Evolutionary conservation across 371 early-diverging fungal genomes (phyloP), one percentile per base, ranked within the genome.

Genomic region (Pancytospora epiphaga): DNA sequence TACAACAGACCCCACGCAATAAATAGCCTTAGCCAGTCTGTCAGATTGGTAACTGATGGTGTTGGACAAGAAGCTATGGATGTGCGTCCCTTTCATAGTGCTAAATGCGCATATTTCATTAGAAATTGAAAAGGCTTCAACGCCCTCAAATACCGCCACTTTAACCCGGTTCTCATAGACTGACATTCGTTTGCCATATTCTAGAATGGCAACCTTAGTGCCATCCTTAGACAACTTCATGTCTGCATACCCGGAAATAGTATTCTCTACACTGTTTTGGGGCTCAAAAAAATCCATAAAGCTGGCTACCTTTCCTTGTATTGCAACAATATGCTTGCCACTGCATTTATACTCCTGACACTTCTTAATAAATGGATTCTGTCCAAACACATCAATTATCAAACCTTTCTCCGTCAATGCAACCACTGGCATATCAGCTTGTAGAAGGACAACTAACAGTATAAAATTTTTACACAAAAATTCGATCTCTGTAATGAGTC

Each of bases 331-430:
- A n/a, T 34, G 66, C 34, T 77, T 74, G 30, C 69, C 57, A 12
- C 51, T 69, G 6, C 60, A 22, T 18, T 43, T 60, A 50, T 66
- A 78, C 19, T 50, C 49, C 0, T 64, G 50, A 49, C 65, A 73
- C 50, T 68, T 60, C 6, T 74, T 49, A 54, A 68, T 34, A n/a
- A 47, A 30, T 22, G 47, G 36, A 43, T 74, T 52, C 6, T 54
- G 39, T 18, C 68, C 69, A 66, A 81, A 78, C 18, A 79, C 72
- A 60, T 81, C 79, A 25, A 81, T 62, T 22, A 65, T 69, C 29
- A 81, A 50, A n/a, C 77, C 77, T 18, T 52, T 67, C 56, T 79
- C 66, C 6, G 60, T n/a, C 25, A 78, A 61, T 43, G 78, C 70
- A 27, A 74, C 36, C 58, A 81, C 67, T 56, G 77, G 66, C 77